Evolutionary conservation across 352 stramenopile genomes (phyloP).

Genomic region (Globisporangium parvum): DNA sequence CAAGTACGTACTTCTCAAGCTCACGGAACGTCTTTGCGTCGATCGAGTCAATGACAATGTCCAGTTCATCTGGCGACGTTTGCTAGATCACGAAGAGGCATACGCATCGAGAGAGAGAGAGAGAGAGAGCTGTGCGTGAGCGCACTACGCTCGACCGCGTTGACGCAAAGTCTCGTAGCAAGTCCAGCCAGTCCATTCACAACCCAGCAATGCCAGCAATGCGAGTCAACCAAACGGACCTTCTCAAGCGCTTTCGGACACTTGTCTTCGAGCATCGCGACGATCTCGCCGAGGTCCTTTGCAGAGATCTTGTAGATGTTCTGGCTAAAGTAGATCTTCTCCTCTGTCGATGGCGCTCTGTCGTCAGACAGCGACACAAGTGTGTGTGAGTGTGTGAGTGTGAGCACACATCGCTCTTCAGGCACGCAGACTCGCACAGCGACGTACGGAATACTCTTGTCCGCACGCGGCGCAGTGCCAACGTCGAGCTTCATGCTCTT

Average conservation of each 20-base stretch:
- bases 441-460: constrained; percentile 67
- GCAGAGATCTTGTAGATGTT: constrained; percentile 85
- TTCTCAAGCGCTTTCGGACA: constrained; percentile 84
- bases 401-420: not conserved
- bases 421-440: not conserved
- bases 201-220: not conserved
- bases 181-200: not conserved
- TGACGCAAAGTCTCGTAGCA: not conserved
- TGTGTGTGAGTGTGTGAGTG: too few species aligned
- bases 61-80: constrained; percentile 81
- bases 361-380: constrained; percentile 1
- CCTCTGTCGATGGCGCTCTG: constrained; percentile 70
- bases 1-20: constrained; percentile 71
- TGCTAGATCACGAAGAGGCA: constrained; percentile 6
- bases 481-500: constrained; percentile 82
- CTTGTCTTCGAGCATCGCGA: constrained; percentile 79
- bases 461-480: constrained; percentile 42
- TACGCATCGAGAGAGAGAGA: not conserved
- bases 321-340: constrained; percentile 84
- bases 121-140: not conserved
- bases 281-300: constrained; percentile 67
- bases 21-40: constrained; percentile 87
- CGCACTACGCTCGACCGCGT: not conserved
- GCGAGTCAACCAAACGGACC: constrained; percentile 16
- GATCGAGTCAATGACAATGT: constrained; percentile 86